Evolutionary conservation across 768 basidiomycete genomes (phyloP).

Genomic region (Astraeus odoratus): DNA sequence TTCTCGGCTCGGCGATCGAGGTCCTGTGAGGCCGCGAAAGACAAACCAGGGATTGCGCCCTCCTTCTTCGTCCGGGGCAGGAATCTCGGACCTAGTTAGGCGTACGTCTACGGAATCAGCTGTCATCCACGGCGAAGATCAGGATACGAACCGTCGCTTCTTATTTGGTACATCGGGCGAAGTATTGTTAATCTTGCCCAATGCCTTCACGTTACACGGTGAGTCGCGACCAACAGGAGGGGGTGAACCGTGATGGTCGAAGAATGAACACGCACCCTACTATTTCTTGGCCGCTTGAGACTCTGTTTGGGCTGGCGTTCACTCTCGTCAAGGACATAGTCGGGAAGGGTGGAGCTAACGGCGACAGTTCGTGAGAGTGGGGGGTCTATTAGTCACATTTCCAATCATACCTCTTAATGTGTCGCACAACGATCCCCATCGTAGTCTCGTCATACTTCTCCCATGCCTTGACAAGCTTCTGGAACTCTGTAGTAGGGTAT

Average conservation of each 20-base stretch:
- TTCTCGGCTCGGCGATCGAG: slow-evolving; percentile 31
- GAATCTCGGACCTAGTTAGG: slow-evolving; percentile 36
- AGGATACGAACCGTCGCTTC: slow-evolving; percentile 65
- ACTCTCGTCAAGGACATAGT: slow-evolving; percentile 75
- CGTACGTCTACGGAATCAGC: slow-evolving; percentile 25
- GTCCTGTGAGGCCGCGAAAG: slow-evolving; percentile 23
- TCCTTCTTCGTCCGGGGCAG: slow-evolving; percentile 36
- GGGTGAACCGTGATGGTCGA: slow-evolving; percentile 8
- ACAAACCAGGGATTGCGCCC: slow-evolving; percentile 31
- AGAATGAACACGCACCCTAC: slow-evolving; percentile 38
- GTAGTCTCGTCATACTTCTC: slow-evolving; percentile 86
- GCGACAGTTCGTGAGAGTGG: slow-evolving; percentile 15
- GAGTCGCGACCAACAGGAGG: slow-evolving; percentile 14
- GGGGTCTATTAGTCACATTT: slow-evolving; percentile 9
- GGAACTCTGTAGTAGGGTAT: slow-evolving; percentile 94
- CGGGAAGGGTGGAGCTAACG: slow-evolving; percentile 64
- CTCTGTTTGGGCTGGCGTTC: slow-evolving; percentile 67
- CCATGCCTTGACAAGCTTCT: slow-evolving; percentile 90
- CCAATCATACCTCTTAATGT: slow-evolving; percentile 74
- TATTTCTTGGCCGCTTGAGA: slow-evolving; percentile 67
- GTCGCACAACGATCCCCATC: slow-evolving; percentile 92
- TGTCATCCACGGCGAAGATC: slow-evolving; percentile 8
- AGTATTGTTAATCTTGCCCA: slow-evolving; percentile 52
- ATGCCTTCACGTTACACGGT: slow-evolving; percentile 41
- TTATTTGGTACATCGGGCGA: slow-evolving; percentile 74